Conservation (phyloP, 495 filamentous ascomycete species). For the Aspergillus baeticus region DNA sequence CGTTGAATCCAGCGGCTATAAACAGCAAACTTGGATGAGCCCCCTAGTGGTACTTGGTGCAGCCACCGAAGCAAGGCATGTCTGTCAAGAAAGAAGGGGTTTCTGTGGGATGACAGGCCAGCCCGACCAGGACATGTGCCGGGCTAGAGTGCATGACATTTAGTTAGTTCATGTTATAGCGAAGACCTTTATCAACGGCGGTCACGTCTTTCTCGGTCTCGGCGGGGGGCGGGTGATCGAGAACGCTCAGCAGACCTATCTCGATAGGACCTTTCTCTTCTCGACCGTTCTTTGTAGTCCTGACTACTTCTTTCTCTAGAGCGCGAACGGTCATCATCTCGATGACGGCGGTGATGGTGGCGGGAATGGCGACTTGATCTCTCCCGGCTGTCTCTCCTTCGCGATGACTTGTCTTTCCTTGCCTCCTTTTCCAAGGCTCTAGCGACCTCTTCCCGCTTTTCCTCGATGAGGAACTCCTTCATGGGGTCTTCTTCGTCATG, state of each 20-base stretch:
- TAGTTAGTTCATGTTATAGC: not conserved
- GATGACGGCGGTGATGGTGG: slow-evolving; percentile 48
- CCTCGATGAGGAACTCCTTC: slow-evolving; percentile 83
- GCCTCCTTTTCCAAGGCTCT: slow-evolving; percentile 60
- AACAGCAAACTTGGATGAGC: not conserved
- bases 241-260: slow-evolving; percentile 31
- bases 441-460: slow-evolving; percentile 86
- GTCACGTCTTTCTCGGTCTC: slow-evolving; percentile 34
- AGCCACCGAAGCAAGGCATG: no score
- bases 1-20: not conserved
- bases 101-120: not conserved
- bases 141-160: slow-evolving; percentile 2
- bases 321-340: slow-evolving; percentile 35
- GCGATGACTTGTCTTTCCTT: slow-evolving; percentile 37
- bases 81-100: no score
- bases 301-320: slow-evolving; percentile 31
- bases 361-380: slow-evolving; percentile 53
- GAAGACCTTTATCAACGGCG: slow-evolving; percentile 27
- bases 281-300: slow-evolving; percentile 20
- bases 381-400: slow-evolving; percentile 39
- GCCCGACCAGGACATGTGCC: not conserved
- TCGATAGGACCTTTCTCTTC: slow-evolving; percentile 22
- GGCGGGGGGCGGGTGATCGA: slow-evolving; percentile 35
- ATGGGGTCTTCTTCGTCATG: slow-evolving; percentile 97
- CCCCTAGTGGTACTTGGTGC: no score